These are phyloP conservation scores for Aspergillus tubingensis DNA, from an alignment of 2,329 filamentous ascomycete species.

Conservation along the genomic window DNA sequence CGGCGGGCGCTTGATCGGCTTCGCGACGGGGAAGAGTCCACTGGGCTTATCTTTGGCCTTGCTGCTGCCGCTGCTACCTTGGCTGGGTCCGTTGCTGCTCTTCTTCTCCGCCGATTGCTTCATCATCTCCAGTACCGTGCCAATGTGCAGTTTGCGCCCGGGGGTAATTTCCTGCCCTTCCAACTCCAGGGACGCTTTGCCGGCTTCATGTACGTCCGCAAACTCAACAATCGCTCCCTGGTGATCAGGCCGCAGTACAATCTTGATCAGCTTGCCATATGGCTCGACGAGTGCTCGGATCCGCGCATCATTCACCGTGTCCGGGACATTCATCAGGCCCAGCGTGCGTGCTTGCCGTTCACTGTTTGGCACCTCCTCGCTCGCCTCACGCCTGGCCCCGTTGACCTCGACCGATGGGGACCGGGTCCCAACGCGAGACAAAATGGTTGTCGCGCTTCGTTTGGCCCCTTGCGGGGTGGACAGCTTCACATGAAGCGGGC, in stretches of 20 bases:
- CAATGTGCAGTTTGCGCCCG: conserved; percentile 48
- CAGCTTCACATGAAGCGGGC: conserved; percentile 67
- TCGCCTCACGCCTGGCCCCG: conserved; percentile 26
- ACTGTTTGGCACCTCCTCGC: conserved; percentile 45
- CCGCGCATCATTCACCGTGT: conserved; percentile 87
- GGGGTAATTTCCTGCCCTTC: conserved; percentile 49
- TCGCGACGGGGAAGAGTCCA: conserved; percentile 30
- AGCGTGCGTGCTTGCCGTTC: conserved; percentile 68
- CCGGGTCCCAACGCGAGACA: conserved; percentile 41
- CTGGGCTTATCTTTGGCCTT: conserved; percentile 41
- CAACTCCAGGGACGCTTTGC: conserved; percentile 55
- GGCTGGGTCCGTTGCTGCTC: conserved; percentile 36
- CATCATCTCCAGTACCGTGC: conserved; percentile 56
- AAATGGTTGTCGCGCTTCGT: conserved; percentile 47
- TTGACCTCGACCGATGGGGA: conserved; percentile 41
- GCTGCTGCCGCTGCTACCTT: conserved; percentile 37
- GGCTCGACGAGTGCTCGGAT: conserved; percentile 72
- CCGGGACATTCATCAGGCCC: conserved; percentile 80
- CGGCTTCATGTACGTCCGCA: conserved; percentile 66
- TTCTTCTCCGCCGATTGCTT: conserved; percentile 41
- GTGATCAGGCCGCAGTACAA: conserved; percentile 78
- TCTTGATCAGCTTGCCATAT: conserved; percentile 70
- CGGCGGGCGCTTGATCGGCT: conserved; percentile 48
- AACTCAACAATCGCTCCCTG: conserved; percentile 87
- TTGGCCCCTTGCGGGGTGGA: conserved; percentile 48